These are phyloP conservation scores for Endoconidiophora polonica DNA, from an alignment of 2,329 filamentous ascomycete genomes.

Conservation along the genomic window DNA sequence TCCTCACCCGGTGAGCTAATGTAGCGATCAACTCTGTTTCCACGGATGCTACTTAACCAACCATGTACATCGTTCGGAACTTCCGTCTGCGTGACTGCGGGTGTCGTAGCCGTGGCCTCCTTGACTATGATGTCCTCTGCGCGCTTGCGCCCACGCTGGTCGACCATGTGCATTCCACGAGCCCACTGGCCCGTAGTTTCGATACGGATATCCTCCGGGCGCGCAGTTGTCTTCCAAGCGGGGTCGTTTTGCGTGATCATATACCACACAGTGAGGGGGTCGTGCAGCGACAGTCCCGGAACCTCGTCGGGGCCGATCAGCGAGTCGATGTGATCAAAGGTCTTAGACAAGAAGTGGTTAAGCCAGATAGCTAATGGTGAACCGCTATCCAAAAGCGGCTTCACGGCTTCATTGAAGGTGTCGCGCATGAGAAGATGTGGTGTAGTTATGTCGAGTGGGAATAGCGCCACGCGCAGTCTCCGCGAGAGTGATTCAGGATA, in stretches of 20 bases:
- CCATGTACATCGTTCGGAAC: slow-evolving; percentile 53
- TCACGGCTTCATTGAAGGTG: slow-evolving; percentile 40
- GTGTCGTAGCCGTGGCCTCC: slow-evolving; percentile 24
- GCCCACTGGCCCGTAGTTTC: slow-evolving; percentile 93
- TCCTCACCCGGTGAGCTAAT: slow-evolving; percentile 51
- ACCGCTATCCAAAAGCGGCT: slow-evolving; percentile 38
- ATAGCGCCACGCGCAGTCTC: slow-evolving; percentile 49
- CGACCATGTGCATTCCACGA: slow-evolving; percentile 73
- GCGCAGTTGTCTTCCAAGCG: slow-evolving; percentile 37
- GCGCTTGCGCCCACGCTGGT: slow-evolving; percentile 47
- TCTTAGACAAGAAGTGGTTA: slow-evolving; percentile 52
- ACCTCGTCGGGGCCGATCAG: slow-evolving; percentile 42
- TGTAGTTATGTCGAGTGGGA: slow-evolving; percentile 63
- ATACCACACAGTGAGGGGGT: slow-evolving; percentile 68
- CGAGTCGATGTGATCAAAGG: slow-evolving; percentile 50
- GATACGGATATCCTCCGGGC: slow-evolving; percentile 67
- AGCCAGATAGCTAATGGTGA: slow-evolving; percentile 63
- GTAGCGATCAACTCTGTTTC: slow-evolving; percentile 68
- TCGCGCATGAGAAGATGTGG: slow-evolving; percentile 46
- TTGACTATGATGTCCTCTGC: slow-evolving; percentile 26
- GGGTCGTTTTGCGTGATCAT: slow-evolving; percentile 44
- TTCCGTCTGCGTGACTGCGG: slow-evolving; percentile 27
- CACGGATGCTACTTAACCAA: slow-evolving; percentile 58
- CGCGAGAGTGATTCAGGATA: slow-evolving; percentile 50
- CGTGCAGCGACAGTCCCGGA: slow-evolving; percentile 52